These are phyloP conservation scores for Termitomyces sp. DNA, from an alignment of 768 basidiomycete genomes.

Conservation along the genomic window DNA sequence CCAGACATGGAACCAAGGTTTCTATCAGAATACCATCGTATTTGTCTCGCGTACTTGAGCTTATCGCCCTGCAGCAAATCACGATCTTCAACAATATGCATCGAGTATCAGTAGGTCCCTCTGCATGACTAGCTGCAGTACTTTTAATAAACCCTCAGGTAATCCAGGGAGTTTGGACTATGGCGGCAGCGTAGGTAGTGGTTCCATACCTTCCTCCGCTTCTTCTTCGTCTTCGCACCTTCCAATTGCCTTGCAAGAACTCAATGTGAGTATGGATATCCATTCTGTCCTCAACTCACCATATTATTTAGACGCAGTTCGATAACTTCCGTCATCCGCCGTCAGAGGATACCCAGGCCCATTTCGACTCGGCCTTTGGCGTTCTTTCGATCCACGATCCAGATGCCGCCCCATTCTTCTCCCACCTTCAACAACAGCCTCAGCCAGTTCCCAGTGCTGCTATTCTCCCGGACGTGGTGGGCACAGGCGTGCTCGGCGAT, in stretches of 20 bases:
- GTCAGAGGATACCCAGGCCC: not conserved
- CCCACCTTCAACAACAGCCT: constrained; percentile 6
- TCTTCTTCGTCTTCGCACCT: constrained; percentile 48
- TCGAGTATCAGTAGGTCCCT: not conserved
- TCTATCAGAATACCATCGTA: not conserved
- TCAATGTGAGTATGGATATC: not conserved
- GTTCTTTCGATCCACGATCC: constrained; percentile 74
- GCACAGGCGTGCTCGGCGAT: not conserved
- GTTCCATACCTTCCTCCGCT: constrained; percentile 47
- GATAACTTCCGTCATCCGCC: not conserved
- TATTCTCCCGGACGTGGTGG: not conserved
- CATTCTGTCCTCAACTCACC: not conserved
- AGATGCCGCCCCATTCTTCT: constrained; percentile 63
- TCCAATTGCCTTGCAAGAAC: constrained; percentile 22
- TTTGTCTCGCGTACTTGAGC: not conserved
- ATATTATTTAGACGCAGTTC: not conserved
- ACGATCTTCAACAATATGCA: constrained; percentile 36
- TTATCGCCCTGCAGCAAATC: constrained; percentile 16
- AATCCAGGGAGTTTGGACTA: constrained; percentile 1
- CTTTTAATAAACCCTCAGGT: not conserved
- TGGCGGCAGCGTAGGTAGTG: constrained; percentile 37
- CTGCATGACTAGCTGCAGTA: not conserved
- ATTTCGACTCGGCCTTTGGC: constrained; percentile 61
- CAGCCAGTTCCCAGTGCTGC: not conserved
- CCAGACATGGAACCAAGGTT: not conserved